Conservation (phyloP, 129 eudicot genomes). For the Smallanthus sonchifolius region DNA sequence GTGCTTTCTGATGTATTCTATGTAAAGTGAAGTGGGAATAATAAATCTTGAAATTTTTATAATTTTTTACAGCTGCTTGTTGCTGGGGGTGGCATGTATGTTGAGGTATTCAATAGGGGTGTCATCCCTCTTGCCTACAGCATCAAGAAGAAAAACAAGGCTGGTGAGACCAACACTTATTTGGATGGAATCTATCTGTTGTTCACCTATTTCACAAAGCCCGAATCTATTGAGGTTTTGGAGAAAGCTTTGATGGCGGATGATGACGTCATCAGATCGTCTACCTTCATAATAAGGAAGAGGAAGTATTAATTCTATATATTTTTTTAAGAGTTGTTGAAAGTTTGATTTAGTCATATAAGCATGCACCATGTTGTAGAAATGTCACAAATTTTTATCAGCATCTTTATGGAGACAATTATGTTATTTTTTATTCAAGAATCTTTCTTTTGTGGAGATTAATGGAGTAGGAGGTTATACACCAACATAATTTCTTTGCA, state of each 20-base stretch:
- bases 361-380: conserved; percentile 29
- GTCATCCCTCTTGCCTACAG: conserved; percentile 77
- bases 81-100: conserved; percentile 97
- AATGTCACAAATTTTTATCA: conserved; percentile 17
- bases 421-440: conserved; percentile 20
- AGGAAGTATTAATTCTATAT: conserved; percentile 49
- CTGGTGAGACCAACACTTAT: conserved; percentile 85
- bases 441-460: conserved; percentile 15
- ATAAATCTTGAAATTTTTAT: conserved; percentile 25
- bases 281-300: conserved; percentile 63
- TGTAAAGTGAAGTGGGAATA: conserved; percentile 29
- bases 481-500: not conserved
- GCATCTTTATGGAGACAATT: conserved; percentile 15
- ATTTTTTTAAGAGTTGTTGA: conserved; percentile 12
- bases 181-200: conserved; percentile 85
- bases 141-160: conserved; percentile 83
- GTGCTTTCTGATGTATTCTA: conserved; percentile 36
- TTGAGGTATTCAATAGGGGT: conserved; percentile 91
- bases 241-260: conserved; percentile 50
- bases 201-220: conserved; percentile 88
- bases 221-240: conserved; percentile 55
- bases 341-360: conserved; percentile 19
- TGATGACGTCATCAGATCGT: conserved; percentile 70
- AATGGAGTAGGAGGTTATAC: not conserved
- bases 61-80: conserved; percentile 71